Conservation (phyloP, 2,329 filamentous ascomycete genomes). For the Trichophyton rubrum region DNA sequence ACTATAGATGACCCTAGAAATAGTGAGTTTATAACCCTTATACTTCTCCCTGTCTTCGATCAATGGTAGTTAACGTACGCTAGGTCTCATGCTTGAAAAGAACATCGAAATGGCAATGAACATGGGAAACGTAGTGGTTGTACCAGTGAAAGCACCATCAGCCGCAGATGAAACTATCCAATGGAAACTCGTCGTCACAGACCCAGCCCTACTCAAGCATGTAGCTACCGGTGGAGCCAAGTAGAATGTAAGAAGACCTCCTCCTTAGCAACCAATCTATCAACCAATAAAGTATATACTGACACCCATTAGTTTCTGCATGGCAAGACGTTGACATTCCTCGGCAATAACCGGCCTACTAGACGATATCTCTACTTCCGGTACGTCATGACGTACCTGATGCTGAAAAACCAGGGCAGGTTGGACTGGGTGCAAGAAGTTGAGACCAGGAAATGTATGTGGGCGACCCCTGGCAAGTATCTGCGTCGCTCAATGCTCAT, state of each 20-base stretch:
- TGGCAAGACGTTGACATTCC: conserved; percentile 11
- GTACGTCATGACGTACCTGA: conserved; percentile 15
- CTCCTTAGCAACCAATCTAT: background rate
- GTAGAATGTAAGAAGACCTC: conserved; percentile 1
- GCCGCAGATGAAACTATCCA: background rate
- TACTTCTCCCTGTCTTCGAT: background rate
- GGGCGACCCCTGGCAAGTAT: conserved; percentile 7
- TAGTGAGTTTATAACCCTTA: conserved; percentile 7
- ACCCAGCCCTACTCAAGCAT: conserved; percentile 7
- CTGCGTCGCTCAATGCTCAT: conserved; percentile 6
- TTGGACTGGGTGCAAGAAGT: conserved; percentile 4
- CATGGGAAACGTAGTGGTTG: conserved; percentile 12
- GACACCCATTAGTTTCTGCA: conserved; percentile 13
- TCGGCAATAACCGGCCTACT: conserved; percentile 13
- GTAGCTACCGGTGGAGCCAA: background rate
- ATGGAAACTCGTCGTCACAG: conserved; percentile 13
- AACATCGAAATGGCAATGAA: conserved; percentile 10
- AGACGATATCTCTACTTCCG: conserved; percentile 16
- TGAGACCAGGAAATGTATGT: background rate
- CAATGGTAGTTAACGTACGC: background rate
- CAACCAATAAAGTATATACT: conserved; percentile 6
- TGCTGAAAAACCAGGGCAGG: conserved; percentile 5
- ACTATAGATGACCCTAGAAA: conserved; percentile 12
- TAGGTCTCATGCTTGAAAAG: conserved; percentile 9
- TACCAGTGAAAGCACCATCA: conserved; percentile 11